phyloP scores from a whole-genome alignment of 352 stramenopile genomes.

The Pythium sp. region DNA sequence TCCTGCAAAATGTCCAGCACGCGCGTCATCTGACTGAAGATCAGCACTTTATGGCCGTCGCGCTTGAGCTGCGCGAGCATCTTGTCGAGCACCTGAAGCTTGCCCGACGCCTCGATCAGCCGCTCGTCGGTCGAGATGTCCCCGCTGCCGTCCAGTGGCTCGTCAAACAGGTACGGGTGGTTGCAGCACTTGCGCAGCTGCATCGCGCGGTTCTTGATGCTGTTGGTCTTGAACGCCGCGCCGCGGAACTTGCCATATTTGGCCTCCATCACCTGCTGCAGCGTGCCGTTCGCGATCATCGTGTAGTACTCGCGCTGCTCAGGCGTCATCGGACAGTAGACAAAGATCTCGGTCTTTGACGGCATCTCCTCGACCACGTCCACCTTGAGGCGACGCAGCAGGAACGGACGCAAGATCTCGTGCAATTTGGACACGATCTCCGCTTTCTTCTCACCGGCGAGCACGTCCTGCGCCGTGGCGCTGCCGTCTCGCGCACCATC shows the following conservation, averaged over 20 bases:
- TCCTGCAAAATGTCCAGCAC: constrained; percentile 99
- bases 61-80: constrained; percentile 94
- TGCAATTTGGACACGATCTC: constrained; percentile 96
- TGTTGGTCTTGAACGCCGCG: constrained; percentile 47
- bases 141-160: constrained; percentile 54
- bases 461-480: constrained; percentile 81
- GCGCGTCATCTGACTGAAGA: constrained; percentile 98
- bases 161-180: constrained; percentile 88
- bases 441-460: constrained; percentile 90
- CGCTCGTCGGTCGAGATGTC: constrained; percentile 76
- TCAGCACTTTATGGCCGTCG: constrained; percentile 96
- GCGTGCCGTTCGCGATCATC: constrained; percentile 88
- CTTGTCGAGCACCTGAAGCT: constrained; percentile 98
- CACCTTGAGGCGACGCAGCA: constrained; percentile 95
- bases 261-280: constrained; percentile 84
- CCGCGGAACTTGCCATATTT: constrained; percentile 72
- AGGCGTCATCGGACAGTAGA: constrained; percentile 95
- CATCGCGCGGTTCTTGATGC: constrained; percentile 72
- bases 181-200: constrained; percentile 88
- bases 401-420: constrained; percentile 96
- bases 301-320: constrained; percentile 94
- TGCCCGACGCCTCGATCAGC: constrained; percentile 94
- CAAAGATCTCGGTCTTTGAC: constrained; percentile 97
- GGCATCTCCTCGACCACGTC: constrained; percentile 93
- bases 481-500: constrained; percentile 63